Evolutionary conservation across 1,139 yeast genomes (phyloP), one percentile per base, ranked within the genome.

Genomic region (Magnusiomyces ingens): DNA sequence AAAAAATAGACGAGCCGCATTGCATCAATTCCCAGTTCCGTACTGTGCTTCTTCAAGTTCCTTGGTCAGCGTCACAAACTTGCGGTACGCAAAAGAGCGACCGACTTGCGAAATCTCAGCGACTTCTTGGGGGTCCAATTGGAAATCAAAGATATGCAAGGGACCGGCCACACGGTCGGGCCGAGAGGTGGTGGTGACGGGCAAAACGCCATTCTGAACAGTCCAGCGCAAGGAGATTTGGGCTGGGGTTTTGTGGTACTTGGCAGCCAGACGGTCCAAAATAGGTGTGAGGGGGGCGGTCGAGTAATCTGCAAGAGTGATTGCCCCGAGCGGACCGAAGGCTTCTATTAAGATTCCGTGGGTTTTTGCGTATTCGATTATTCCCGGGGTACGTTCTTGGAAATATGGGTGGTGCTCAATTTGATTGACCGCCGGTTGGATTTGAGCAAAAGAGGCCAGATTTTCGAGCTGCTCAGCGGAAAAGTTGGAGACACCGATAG

Each of bases 211-310:
- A 52, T 71, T 76, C 61, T 83, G 84, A 51, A 78, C 71, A 6
- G 81, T 81, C 84, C 90, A 88, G 64, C 87, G 75, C 57, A 88
- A 72, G 54, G 86, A 70, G 48, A 88, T 71, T 65, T 84, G 88
- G 21, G 84, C 79, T 29, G 76, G 73, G 11, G 87, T 73, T 61
- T 77, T 82, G 40, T 63, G 63, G 63, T 86, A 82, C 62, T 84
- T 84, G 17, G 66, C 61, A 15, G 81, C 71, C 56, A 88, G 67
- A 51, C 74, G 67, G 37, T 59, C 68, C 8, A 72, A 62, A n/a
- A 66, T 61, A 18, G 62, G 67, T 45, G 68, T 71, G 58, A 73
- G 56, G 35, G 79, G 75, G 37, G 71, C 71, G 18, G 55, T 60
- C 15, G 50, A 53, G 32, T 26, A 26, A 44, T 55, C 58, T 45